A percentile compares a stretch with the other conserved stretches of the same genome.
phyloP scores from a whole-genome alignment of 2,329 filamentous ascomycete species.

The Aspergillus ochraceoroseus region DNA sequence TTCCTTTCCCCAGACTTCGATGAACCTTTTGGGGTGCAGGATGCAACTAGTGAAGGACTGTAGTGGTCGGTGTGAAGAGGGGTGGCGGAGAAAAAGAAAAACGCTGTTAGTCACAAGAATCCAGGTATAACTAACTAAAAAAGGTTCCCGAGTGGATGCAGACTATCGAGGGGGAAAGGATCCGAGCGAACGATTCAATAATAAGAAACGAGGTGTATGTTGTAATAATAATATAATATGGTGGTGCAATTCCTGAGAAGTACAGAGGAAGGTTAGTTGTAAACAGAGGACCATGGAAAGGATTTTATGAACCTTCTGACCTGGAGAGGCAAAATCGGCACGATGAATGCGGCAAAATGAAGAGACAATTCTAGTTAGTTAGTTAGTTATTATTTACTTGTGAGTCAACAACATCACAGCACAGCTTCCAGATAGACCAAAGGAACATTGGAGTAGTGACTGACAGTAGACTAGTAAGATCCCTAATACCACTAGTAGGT shows the following conservation, averaged over 20 bases:
- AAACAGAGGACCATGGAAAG: conserved; percentile 2
- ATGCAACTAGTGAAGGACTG: conserved; percentile 4
- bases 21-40: conserved; percentile 20
- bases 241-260: neutral
- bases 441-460: neutral
- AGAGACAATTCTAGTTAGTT: neutral
- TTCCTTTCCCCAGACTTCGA: conserved; percentile 33
- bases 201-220: conserved; percentile 6
- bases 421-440: no score
- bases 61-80: conserved; percentile 18
- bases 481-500: no score
- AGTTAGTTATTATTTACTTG: no score
- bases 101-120: conserved; percentile 40
- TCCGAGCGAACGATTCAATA: conserved; percentile 6
- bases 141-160: conserved; percentile 18
- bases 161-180: conserved; percentile 12
- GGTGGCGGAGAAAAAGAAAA: conserved; percentile 18
- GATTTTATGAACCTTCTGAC: no score
- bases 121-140: no score
- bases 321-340: conserved; percentile 9
- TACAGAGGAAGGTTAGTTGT: neutral
- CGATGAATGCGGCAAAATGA: conserved; percentile 13
- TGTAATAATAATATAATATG: neutral
- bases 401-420: conserved; percentile 12
- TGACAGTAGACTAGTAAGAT: neutral